Percentiles rank a stretch among this genome's conserved stretches.
Evolutionary conservation across 108 stramenopile species (phyloP).

Genomic region (Cyclotella kingstonii): DNA sequence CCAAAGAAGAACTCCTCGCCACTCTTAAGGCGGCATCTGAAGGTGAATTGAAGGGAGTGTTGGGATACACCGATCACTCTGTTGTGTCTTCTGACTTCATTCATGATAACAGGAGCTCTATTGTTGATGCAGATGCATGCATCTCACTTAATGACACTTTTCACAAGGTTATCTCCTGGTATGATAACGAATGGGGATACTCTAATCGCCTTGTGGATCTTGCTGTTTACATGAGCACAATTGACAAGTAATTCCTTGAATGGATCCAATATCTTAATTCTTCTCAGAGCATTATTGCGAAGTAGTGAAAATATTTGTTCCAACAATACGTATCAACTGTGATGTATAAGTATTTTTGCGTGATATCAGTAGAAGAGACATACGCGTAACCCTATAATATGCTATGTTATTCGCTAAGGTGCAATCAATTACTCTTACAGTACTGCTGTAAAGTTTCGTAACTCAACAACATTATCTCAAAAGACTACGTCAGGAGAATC

Average conservation of each 20-base stretch:
- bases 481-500: not conserved
- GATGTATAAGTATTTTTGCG: too few species aligned
- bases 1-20: constrained; percentile 84
- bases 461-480: not conserved
- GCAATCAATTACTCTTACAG: not conserved
- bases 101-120: constrained; percentile 78
- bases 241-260: constrained; percentile 26
- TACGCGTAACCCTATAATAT: too few species aligned
- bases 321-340: too few species aligned
- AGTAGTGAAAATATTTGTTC: too few species aligned
- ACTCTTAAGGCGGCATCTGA: constrained; percentile 93
- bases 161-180: constrained; percentile 98
- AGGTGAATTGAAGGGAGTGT: constrained; percentile 88
- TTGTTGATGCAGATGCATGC: constrained; percentile 91
- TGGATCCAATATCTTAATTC: not conserved
- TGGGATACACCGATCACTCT: constrained; percentile 92
- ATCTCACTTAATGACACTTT: constrained; percentile 93
- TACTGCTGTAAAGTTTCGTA: not conserved
- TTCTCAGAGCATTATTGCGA: too few species aligned
- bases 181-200: constrained; percentile 96
- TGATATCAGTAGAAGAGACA: too few species aligned
- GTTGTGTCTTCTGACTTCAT: constrained; percentile 96
- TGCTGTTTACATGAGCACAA: constrained; percentile 72
- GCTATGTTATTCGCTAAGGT: not conserved
- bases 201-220: constrained; percentile 93